A percentile compares a stretch with the other conserved stretches of the same genome.
These are phyloP conservation scores for Fusarium sp. DNA, from an alignment of 2,329 filamentous ascomycete species.

Conservation along the genomic window DNA sequence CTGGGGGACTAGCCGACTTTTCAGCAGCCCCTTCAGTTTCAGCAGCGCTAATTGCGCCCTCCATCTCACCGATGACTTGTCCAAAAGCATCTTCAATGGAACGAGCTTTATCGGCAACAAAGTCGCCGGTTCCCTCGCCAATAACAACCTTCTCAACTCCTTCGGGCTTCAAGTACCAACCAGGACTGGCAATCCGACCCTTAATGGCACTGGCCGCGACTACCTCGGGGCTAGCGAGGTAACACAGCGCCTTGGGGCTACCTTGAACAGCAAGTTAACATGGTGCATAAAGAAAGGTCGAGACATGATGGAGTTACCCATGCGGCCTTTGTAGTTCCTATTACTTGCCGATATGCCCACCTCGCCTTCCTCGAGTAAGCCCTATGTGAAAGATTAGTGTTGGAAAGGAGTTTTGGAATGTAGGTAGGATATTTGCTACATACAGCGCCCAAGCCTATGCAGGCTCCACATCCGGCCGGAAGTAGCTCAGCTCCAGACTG, in stretches of 20 bases:
- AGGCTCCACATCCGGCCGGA: neutral
- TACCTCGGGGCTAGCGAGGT: neutral
- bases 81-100: neutral
- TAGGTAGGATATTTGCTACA: neutral
- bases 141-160: neutral
- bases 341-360: neutral
- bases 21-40: neutral
- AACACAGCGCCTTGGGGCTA: neutral
- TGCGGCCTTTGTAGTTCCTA: neutral
- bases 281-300: neutral
- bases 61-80: neutral
- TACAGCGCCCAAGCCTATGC: neutral
- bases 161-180: neutral
- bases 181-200: neutral
- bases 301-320: neutral
- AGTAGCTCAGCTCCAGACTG: neutral
- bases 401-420: neutral
- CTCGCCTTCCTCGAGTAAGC: neutral
- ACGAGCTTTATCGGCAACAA: neutral
- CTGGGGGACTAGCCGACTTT: neutral
- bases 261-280: neutral
- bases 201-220: neutral
- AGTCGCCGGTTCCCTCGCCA: neutral
- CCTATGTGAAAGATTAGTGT: neutral
- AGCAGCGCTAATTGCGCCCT: neutral